Evolutionary conservation across 2,329 filamentous ascomycete species (phyloP), one percentile per base, ranked within the genome.

Genomic region (Juglanconis oblonga): DNA sequence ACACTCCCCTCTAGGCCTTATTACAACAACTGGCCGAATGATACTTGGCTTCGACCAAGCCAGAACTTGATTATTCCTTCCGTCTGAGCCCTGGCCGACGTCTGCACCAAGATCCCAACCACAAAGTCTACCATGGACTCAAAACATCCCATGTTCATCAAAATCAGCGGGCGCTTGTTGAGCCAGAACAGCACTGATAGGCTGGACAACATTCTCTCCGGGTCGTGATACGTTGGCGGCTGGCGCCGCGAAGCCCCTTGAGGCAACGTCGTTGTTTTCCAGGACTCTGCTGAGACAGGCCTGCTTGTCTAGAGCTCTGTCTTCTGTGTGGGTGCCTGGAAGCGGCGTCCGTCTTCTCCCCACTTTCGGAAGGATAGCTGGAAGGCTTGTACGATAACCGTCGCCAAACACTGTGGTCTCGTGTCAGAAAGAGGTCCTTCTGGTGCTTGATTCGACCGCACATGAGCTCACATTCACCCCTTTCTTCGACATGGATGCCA

Each of bases 121-220:
- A 13, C 36, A 8, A 40, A 4, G 14, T 9, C 47, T 17, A n/a
- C 49, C 49, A 38, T 10, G 11, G 9, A n/a, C 49, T 51, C 33
- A 52, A 3, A 52, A 36, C 49, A 52, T 52, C n/a, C 49, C 49
- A n/a, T 52, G 49, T 29, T 52, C 49, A 36, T 52, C 49, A 38
- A 52, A 52, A 38, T 52, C 49, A 3, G 4, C 49, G 3, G 33
- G 10, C 13, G 17, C n/a, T 36, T 33, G 32, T 52, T 52, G 49
- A 7, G 33, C 7, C 9, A 52, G n/a, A 52, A 52, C 11, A 9
- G 29, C 8, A 10, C 17, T 38, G 14, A 24, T 29, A 8, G 33
- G 33, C n/a, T 38, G 49, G 17, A 17, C n/a, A 9, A 5, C 9
- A 10, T 36, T 14, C 31, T 36, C 32, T 29, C 49, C 38, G 8